Evolutionary conservation across 1,284 basidiomycete species (phyloP).

Genomic region (Apiotrichum mycotoxinovorans): DNA sequence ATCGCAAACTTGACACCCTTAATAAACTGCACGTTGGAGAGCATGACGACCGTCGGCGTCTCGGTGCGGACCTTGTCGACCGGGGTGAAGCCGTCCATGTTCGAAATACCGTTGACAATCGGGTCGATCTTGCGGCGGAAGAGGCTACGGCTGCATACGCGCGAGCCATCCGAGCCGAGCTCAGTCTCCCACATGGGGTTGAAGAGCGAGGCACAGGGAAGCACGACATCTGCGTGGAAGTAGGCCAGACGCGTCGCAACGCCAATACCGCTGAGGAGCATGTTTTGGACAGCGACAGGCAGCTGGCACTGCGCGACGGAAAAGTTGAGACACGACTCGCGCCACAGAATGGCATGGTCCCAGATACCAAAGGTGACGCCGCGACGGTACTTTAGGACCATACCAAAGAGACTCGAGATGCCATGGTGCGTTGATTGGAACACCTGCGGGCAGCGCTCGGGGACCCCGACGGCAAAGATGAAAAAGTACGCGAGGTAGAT

Average conservation of each 20-base stretch:
- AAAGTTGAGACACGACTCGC: conserved; percentile 15
- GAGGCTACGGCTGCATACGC: conserved; percentile 8
- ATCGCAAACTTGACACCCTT: conserved; percentile 19
- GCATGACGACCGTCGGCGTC: conserved; percentile 15
- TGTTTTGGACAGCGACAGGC: conserved; percentile 10
- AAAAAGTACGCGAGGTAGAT: conserved; percentile 15
- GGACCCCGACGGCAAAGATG: conserved; percentile 15
- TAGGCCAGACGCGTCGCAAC: conserved; percentile 13
- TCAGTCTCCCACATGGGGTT: conserved; percentile 17
- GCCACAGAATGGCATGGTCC: conserved; percentile 17
- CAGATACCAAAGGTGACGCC: conserved; percentile 15
- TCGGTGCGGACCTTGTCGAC: conserved; percentile 13
- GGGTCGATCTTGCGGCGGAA: conserved; percentile 18
- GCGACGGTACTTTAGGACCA: conserved; percentile 16
- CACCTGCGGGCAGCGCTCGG: conserved; percentile 13
- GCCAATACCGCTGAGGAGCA: conserved; percentile 12
- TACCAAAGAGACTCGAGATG: conserved; percentile 10
- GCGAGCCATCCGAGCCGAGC: conserved; percentile 11
- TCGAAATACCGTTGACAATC: conserved; percentile 16
- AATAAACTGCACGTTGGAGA: conserved; percentile 19
- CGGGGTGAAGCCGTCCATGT: conserved; percentile 16
- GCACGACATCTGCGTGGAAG: conserved; percentile 15
- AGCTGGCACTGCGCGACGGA: conserved; percentile 13
- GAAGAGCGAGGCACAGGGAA: conserved; percentile 15
- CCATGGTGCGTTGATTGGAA: conserved; percentile 16